Conservation (phyloP, 768 basidiomycete species). For the Tylopilus felleus region DNA sequence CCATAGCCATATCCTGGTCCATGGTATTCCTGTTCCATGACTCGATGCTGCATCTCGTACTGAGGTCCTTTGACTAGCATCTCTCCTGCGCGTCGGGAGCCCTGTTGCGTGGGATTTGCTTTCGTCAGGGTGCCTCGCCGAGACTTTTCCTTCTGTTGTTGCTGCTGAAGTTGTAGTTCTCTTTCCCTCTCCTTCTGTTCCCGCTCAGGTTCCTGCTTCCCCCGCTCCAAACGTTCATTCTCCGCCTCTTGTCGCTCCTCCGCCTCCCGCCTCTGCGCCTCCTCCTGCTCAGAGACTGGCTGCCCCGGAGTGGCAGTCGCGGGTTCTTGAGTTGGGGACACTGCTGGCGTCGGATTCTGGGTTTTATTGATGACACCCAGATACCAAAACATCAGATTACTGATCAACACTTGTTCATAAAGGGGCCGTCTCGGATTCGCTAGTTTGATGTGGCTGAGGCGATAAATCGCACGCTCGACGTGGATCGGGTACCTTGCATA, state of each 20-base stretch:
- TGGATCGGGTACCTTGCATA: slow-evolving; percentile 94
- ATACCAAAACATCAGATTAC: slow-evolving; percentile 99
- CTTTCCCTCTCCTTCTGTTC: slow-evolving; percentile 40
- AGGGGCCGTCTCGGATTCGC: slow-evolving; percentile 95
- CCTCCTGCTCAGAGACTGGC: slow-evolving; percentile 33
- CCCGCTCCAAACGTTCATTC: slow-evolving; percentile 45
- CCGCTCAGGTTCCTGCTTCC: slow-evolving; percentile 54
- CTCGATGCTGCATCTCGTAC: slow-evolving; percentile 92
- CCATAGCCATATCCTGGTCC: slow-evolving; percentile 32
- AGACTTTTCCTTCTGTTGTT: slow-evolving; percentile 39
- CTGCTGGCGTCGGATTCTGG: slow-evolving; percentile 45
- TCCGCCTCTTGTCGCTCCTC: slow-evolving; percentile 41
- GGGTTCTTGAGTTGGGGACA: slow-evolving; percentile 32
- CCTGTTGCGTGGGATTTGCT: slow-evolving; percentile 43
- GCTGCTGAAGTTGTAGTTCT: slow-evolving; percentile 34
- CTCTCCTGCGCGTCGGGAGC: slow-evolving; percentile 68
- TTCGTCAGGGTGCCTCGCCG: slow-evolving; percentile 66
- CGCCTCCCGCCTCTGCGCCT: slow-evolving; percentile 37
- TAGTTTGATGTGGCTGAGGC: slow-evolving; percentile 96
- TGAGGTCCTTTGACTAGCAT: slow-evolving; percentile 85
- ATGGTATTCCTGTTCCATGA: slow-evolving; percentile 86
- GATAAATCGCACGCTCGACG: slow-evolving; percentile 96
- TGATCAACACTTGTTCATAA: slow-evolving; percentile 94
- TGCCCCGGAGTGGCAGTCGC: slow-evolving; percentile 22
- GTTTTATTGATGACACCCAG: slow-evolving; percentile 96